phyloP scores from a whole-genome alignment of 2,329 filamentous ascomycete species.

The Xylaria digitata region DNA sequence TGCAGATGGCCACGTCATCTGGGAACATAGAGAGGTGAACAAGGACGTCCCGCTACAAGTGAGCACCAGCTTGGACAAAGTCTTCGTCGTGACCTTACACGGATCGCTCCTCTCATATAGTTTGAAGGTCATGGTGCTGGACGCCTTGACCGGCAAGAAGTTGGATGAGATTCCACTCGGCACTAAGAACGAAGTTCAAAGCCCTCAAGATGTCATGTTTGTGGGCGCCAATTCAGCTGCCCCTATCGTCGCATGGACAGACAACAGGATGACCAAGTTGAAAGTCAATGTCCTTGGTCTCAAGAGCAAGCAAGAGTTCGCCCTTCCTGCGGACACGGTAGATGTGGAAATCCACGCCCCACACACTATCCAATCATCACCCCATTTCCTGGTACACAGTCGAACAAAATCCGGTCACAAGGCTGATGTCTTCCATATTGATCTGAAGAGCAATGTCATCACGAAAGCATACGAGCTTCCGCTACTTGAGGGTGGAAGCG shows the following conservation, averaged over 20 bases:
- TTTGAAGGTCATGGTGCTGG: constrained; percentile 79
- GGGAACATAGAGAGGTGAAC: constrained; percentile 78
- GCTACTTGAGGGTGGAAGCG: constrained; percentile 73
- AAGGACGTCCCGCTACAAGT: constrained; percentile 80
- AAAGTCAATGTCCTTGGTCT: constrained; percentile 77
- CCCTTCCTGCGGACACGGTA: constrained; percentile 60
- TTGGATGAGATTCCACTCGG: constrained; percentile 77
- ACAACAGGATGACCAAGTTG: constrained; percentile 69
- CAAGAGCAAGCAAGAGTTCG: constrained; percentile 66
- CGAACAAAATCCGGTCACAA: constrained; percentile 77
- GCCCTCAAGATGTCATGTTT: constrained; percentile 73
- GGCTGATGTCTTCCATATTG: constrained; percentile 87
- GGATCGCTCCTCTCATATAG: constrained; percentile 75
- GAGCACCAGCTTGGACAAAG: constrained; percentile 74
- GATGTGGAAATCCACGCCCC: constrained; percentile 78
- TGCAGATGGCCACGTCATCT: constrained; percentile 76
- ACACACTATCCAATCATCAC: constrained; percentile 73
- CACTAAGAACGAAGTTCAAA: constrained; percentile 78
- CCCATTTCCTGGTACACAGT: constrained; percentile 89
- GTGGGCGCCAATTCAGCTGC: constrained; percentile 81
- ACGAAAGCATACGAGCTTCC: constrained; percentile 85
- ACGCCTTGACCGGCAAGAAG: constrained; percentile 77
- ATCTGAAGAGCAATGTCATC: constrained; percentile 75
- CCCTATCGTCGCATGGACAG: constrained; percentile 80
- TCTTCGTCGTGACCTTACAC: constrained; percentile 84